Conservation (phyloP, 2,329 filamentous ascomycete species). For the Sporothrix pallida region DNA sequence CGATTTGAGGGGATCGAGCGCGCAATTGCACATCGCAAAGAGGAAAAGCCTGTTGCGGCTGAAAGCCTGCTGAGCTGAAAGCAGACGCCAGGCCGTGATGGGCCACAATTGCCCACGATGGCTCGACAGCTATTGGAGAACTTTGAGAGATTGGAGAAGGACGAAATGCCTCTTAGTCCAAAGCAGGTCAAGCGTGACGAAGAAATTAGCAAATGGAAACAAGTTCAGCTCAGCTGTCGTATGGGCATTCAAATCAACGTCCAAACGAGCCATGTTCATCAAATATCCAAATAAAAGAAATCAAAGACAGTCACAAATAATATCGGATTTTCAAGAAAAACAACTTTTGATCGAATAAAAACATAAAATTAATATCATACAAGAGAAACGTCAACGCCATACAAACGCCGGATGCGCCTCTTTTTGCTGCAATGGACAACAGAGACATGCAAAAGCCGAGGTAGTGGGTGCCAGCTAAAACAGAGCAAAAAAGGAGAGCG, state of each 20-base stretch:
- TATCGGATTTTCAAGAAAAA: not conserved
- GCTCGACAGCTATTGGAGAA: not conserved
- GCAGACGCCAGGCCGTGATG: not conserved
- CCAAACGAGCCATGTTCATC: too few relatives aligned
- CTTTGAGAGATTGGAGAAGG: not conserved
- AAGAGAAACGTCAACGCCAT: slow-evolving; percentile 30
- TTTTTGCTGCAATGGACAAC: slow-evolving; percentile 33
- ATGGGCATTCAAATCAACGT: not conserved
- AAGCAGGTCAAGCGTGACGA: not conserved
- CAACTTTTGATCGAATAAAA: not conserved
- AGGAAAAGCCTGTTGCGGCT: slow-evolving; percentile 10
- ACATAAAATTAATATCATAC: slow-evolving; percentile 28
- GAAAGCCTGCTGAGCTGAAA: slow-evolving; percentile 14
- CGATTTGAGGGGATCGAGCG: not conserved
- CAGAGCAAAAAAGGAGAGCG: slow-evolving; percentile 9
- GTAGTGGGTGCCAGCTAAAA: slow-evolving; percentile 18
- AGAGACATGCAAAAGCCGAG: slow-evolving; percentile 33
- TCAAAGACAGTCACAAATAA: not conserved
- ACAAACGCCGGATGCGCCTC: slow-evolving; percentile 33
- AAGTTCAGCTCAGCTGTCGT: not conserved
- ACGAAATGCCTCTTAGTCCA: slow-evolving; percentile 15
- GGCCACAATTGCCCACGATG: too few relatives aligned
- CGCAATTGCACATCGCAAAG: slow-evolving; percentile 2
- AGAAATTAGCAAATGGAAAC: not conserved
- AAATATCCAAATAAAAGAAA: too few relatives aligned